Evolutionary conservation across 495 filamentous ascomycete species (phyloP).

Genomic region (Gamarada debralockiae): DNA sequence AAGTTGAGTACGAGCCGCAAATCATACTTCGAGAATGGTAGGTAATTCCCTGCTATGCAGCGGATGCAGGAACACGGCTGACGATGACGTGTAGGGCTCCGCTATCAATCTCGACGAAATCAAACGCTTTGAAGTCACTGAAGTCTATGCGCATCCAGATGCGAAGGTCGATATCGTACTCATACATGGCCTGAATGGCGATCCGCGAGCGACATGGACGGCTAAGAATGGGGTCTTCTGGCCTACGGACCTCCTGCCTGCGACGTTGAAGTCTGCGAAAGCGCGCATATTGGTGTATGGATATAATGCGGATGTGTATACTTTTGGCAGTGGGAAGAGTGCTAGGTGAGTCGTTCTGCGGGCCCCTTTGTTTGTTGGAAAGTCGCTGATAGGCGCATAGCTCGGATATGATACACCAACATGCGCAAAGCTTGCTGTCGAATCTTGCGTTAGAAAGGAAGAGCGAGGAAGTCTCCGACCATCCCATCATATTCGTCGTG

Average conservation of each 20-base stretch:
- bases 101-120: constrained; percentile 46
- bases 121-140: constrained; percentile 64
- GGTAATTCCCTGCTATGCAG: neutral
- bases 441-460: constrained; percentile 44
- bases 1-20: neutral
- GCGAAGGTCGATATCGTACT: constrained; percentile 67
- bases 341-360: constrained; percentile 23
- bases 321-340: constrained; percentile 51
- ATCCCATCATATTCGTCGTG: constrained; percentile 82
- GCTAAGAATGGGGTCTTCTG: constrained; percentile 65
- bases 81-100: constrained; percentile 19
- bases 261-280: constrained; percentile 49
- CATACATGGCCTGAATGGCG: constrained; percentile 81
- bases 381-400: constrained; percentile 21
- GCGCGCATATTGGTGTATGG: constrained; percentile 74
- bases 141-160: constrained; percentile 58
- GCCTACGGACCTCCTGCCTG: constrained; percentile 71
- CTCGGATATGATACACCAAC: constrained; percentile 75
- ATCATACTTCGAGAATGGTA: constrained; percentile 19
- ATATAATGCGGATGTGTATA: constrained; percentile 76
- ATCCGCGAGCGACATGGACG: constrained; percentile 74
- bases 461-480: constrained; percentile 51
- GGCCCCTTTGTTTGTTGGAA: neutral
- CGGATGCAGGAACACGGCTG: constrained; percentile 7
- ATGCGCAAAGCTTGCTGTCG: constrained; percentile 77